Evolutionary conservation across 768 basidiomycete genomes (phyloP).

Genomic region (Fomitopsis pulvina): DNA sequence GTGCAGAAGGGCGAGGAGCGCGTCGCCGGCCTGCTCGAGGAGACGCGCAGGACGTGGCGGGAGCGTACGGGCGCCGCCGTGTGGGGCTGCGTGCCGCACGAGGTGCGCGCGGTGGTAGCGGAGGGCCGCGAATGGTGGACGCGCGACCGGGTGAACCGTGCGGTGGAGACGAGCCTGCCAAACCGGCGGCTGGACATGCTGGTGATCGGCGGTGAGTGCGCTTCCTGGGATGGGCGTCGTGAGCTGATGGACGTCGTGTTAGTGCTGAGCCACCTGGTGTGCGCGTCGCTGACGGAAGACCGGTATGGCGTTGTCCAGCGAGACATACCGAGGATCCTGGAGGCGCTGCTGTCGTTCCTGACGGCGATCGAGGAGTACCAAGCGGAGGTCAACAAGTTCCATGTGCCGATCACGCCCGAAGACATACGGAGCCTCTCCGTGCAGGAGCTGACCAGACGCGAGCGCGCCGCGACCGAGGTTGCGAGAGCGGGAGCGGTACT

Average conservation of each 20-base stretch:
- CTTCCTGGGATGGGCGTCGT: background rate
- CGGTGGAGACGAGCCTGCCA: conserved; percentile 50
- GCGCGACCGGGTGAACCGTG: conserved; percentile 43
- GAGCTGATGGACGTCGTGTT: background rate
- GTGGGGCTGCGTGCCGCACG: conserved; percentile 25
- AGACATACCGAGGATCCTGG: conserved; percentile 77
- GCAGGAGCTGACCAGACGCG: conserved; percentile 32
- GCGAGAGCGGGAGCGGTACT: conserved; percentile 50
- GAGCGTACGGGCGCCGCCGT: conserved; percentile 10
- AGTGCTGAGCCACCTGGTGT: conserved; percentile 65
- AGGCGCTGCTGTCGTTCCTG: conserved; percentile 66
- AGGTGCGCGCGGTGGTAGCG: conserved; percentile 20
- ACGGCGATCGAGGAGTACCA: conserved; percentile 61
- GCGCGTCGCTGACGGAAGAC: conserved; percentile 74
- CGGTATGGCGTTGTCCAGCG: conserved; percentile 78
- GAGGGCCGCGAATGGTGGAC: conserved; percentile 48
- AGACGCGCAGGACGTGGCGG: conserved; percentile 12
- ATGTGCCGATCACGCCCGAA: conserved; percentile 32
- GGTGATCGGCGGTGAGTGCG: conserved; percentile 47
- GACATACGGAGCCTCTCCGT: conserved; percentile 22
- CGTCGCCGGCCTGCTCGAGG: conserved; percentile 9
- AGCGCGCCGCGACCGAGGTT: conserved; percentile 41
- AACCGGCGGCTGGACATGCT: conserved; percentile 57
- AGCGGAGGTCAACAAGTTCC: conserved; percentile 38
- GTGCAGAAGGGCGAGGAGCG: conserved; percentile 24